Percentiles rank a stretch among this genome's conserved stretches.
phyloP scores from a whole-genome alignment of 2,329 filamentous ascomycete species.

The Diaporthe sp. region DNA sequence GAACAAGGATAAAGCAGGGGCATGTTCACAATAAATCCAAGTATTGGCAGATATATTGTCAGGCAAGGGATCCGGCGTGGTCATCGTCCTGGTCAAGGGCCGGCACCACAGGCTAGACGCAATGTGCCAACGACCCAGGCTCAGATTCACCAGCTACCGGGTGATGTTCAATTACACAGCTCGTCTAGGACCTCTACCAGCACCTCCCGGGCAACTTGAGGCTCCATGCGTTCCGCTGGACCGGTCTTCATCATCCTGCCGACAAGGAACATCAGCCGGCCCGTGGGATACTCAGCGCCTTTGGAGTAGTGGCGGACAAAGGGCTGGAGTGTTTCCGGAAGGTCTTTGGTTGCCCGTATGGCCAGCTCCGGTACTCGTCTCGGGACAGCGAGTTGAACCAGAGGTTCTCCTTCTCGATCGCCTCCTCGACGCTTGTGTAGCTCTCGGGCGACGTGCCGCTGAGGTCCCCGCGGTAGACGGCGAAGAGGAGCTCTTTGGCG shows the following conservation, averaged over 20 bases:
- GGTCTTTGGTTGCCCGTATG: constrained; percentile 56
- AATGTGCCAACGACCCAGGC: too few species aligned
- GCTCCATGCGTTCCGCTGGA: constrained; percentile 65
- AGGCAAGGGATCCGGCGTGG: background rate
- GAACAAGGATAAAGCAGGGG: background rate
- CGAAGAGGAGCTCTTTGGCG: constrained; percentile 67
- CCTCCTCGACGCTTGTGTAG: constrained; percentile 50
- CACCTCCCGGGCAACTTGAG: constrained; percentile 58
- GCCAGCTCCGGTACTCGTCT: constrained; percentile 62
- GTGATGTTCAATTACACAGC: background rate
- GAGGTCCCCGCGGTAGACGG: constrained; percentile 60
- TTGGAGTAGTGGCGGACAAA: constrained; percentile 48
- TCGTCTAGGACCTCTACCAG: constrained; percentile 50
- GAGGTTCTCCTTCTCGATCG: constrained; percentile 58
- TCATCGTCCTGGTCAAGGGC: too few species aligned
- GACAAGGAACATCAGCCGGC: constrained; percentile 70
- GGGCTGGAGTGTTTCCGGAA: constrained; percentile 54
- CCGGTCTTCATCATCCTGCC: constrained; percentile 68
- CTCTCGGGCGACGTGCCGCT: constrained; percentile 40
- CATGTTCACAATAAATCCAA: background rate
- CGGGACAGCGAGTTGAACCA: constrained; percentile 65
- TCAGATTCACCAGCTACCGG: too few species aligned
- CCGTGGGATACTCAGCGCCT: constrained; percentile 58
- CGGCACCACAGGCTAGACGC: too few species aligned
- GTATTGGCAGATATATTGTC: background rate